Conservation (phyloP, 2,329 filamentous ascomycete species). For the Apiospora marii region DNA sequence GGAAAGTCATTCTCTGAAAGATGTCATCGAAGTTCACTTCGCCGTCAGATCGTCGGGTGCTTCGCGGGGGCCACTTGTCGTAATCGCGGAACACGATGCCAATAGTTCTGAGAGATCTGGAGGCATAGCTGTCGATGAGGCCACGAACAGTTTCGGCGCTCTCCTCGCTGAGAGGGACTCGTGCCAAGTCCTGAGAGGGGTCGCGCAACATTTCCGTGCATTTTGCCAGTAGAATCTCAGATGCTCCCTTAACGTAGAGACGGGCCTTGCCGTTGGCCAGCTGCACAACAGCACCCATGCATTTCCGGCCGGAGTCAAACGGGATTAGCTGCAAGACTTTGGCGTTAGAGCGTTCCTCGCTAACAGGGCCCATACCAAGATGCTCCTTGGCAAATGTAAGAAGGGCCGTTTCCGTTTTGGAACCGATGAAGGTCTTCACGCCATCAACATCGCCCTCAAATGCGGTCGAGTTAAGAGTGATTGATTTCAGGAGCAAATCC, state of each 20-base stretch:
- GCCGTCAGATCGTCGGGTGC: constrained; percentile 60
- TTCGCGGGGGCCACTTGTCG: constrained; percentile 80
- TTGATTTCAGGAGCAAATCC: constrained; percentile 65
- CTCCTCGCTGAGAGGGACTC: constrained; percentile 56
- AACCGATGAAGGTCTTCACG: constrained; percentile 72
- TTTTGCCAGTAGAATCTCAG: constrained; percentile 66
- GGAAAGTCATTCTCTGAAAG: constrained; percentile 71
- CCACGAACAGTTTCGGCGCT: constrained; percentile 66
- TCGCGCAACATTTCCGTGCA: constrained; percentile 61
- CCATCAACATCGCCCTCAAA: constrained; percentile 79
- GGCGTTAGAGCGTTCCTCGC: constrained; percentile 68
- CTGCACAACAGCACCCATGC: constrained; percentile 68
- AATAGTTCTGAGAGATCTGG: constrained; percentile 83
- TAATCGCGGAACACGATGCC: constrained; percentile 86
- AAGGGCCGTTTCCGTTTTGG: constrained; percentile 79
- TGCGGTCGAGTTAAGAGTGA: constrained; percentile 74
- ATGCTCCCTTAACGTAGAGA: constrained; percentile 70
- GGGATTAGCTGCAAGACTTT: constrained; percentile 72
- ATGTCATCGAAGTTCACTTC: constrained; percentile 72
- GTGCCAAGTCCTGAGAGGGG: constrained; percentile 53
- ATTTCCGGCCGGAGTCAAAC: constrained; percentile 79
- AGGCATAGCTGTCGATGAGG: constrained; percentile 80
- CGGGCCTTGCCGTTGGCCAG: constrained; percentile 60
- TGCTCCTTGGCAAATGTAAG: constrained; percentile 73
- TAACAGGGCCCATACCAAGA: constrained; percentile 71